phyloP scores from a whole-genome alignment of 2,329 filamentous ascomycete genomes.

The Talaromyces islandicus region DNA sequence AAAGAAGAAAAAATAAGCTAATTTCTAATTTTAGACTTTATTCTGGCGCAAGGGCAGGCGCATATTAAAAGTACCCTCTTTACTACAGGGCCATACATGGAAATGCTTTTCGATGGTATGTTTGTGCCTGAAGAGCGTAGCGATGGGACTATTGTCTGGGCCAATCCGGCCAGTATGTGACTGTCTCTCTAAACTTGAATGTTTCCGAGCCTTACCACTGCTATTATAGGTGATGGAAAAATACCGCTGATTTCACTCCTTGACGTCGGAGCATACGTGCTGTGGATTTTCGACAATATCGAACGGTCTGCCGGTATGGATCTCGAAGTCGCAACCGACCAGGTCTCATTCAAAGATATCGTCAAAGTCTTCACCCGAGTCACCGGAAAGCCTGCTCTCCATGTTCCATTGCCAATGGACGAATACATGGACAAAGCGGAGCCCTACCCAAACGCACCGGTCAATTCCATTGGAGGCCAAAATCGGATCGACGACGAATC shows the following conservation, averaged over 20 bases:
- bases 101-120: constrained; percentile 28
- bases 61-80: constrained; percentile 23
- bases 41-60: constrained; percentile 5
- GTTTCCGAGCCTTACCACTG: background rate
- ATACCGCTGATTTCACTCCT: constrained; percentile 15
- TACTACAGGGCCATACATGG: constrained; percentile 43
- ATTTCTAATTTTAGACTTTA: background rate
- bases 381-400: constrained; percentile 6
- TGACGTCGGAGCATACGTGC: constrained; percentile 14
- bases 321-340: constrained; percentile 14
- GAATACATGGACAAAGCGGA: constrained; percentile 6
- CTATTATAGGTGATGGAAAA: constrained; percentile 4
- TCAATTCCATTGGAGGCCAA: constrained; percentile 1
- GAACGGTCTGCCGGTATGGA: constrained; percentile 12
- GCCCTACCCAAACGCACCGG: constrained; percentile 5
- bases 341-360: constrained; percentile 9
- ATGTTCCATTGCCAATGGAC: constrained; percentile 2
- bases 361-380: constrained; percentile 1
- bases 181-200: background rate
- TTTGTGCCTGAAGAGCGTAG: constrained; percentile 12
- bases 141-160: constrained; percentile 15
- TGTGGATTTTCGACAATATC: constrained; percentile 16
- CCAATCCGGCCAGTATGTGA: constrained; percentile 4
- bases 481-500: constrained; percentile 6
- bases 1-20: background rate